Evolutionary conservation across 108 stramenopile species (phyloP).

Genomic region (Pelagomonas calceolata): DNA sequence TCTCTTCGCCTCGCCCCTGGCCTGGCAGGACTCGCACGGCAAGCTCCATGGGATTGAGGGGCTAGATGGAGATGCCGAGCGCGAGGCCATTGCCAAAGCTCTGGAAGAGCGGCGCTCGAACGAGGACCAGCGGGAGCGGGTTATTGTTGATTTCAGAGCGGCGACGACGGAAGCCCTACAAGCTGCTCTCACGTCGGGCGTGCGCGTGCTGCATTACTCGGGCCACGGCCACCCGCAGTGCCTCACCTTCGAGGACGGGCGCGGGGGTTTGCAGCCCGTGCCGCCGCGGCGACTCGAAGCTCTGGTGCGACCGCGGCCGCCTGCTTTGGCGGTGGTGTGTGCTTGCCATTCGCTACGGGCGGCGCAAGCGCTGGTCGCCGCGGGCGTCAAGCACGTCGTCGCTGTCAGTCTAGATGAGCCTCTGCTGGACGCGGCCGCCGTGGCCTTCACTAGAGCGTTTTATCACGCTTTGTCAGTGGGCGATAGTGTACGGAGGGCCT

Average conservation of each 20-base stretch:
- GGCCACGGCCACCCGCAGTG: conserved; percentile 61
- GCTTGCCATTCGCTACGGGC: conserved; percentile 71
- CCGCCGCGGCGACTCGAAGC: conserved; percentile 45
- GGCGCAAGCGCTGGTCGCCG: conserved; percentile 73
- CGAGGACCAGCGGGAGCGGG: conserved; percentile 27
- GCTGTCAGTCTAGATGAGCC: conserved; percentile 67
- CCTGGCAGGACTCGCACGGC: conserved; percentile 42
- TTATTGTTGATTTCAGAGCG: conserved; percentile 58
- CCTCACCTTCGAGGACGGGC: conserved; percentile 70
- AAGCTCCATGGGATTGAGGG: conserved; percentile 54
- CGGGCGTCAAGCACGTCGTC: conserved; percentile 88
- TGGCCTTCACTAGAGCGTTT: conserved; percentile 68
- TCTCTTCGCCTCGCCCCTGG: conserved; percentile 67
- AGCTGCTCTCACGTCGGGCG: conserved; percentile 48
- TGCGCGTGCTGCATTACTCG: conserved; percentile 62
- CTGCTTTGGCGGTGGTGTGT: conserved; percentile 38
- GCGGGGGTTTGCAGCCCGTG: conserved; percentile 62
- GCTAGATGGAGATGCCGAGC: conserved; percentile 63
- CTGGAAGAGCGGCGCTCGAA: conserved; percentile 51
- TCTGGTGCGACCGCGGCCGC: conserved; percentile 19
- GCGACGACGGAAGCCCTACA: conserved; percentile 59
- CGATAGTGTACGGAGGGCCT: conserved; percentile 62
- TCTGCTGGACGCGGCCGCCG: conserved; percentile 66
- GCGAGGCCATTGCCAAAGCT: conserved; percentile 57
- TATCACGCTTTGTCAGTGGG: conserved; percentile 64